Evolutionary conservation across 2,329 filamentous ascomycete genomes (phyloP).

Genomic region (Aspergillus alliaceus): DNA sequence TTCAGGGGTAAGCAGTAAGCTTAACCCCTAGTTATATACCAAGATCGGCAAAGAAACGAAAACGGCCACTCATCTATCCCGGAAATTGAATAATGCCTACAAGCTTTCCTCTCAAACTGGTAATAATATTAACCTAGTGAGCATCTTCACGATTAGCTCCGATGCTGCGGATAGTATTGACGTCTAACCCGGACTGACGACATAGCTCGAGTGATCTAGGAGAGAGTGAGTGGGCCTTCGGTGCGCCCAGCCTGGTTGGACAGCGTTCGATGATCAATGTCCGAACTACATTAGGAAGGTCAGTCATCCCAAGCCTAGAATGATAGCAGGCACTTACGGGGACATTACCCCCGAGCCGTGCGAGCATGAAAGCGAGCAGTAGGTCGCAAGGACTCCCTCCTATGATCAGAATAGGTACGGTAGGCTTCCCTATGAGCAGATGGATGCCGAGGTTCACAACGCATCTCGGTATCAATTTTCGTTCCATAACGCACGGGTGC

Average conservation of each 20-base stretch:
- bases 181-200: constrained; percentile 27
- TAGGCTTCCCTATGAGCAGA: constrained; percentile 30
- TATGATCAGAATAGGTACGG: constrained; percentile 31
- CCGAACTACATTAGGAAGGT: constrained; percentile 17
- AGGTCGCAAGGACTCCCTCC: constrained; percentile 40
- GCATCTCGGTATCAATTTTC: background rate
- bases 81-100: too few species aligned
- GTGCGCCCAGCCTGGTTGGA: constrained; percentile 23
- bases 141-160: constrained; percentile 29
- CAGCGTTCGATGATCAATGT: constrained; percentile 31
- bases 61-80: too few species aligned
- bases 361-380: constrained; percentile 34
- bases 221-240: constrained; percentile 31
- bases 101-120: too few species aligned
- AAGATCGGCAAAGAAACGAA: background rate
- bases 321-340: background rate
- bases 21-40: too few species aligned
- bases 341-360: constrained; percentile 26
- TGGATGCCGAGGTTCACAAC: constrained; percentile 23
- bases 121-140: constrained; percentile 44
- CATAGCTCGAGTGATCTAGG: constrained; percentile 30
- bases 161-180: constrained; percentile 24
- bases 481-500: background rate
- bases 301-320: background rate
- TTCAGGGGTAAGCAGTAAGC: background rate